These are phyloP conservation scores for Eutrema heterophyllum DNA, from an alignment of 345 rosid species.

Conservation along the genomic window DNA sequence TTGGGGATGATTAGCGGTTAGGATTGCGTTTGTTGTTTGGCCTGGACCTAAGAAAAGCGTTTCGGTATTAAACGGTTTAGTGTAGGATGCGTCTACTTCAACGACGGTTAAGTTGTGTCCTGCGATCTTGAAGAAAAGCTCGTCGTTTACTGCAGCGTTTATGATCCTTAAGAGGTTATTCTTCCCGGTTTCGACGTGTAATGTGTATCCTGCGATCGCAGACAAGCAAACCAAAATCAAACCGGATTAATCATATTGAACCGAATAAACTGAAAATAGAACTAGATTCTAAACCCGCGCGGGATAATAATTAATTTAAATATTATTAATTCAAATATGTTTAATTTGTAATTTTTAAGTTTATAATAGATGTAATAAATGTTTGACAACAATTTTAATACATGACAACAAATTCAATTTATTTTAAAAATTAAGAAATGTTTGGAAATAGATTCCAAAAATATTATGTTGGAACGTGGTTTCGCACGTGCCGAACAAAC, in stretches of 20 bases:
- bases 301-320: too few species aligned
- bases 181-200: constrained; percentile 55
- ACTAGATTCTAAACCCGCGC: too few species aligned
- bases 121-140: constrained; percentile 69
- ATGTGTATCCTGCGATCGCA: constrained; percentile 22
- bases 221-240: background rate
- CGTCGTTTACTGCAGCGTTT: constrained; percentile 72
- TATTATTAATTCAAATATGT: too few species aligned
- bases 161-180: constrained; percentile 58
- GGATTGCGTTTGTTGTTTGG: constrained; percentile 70
- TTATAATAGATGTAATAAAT: too few species aligned
- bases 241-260: background rate
- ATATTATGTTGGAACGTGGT: too few species aligned
- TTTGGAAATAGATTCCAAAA: too few species aligned
- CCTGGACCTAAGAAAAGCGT: constrained; percentile 63
- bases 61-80: constrained; percentile 52
- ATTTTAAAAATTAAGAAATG: too few species aligned
- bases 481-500: too few species aligned
- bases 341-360: too few species aligned
- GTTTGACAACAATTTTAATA: too few species aligned
- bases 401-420: too few species aligned
- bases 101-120: constrained; percentile 59
- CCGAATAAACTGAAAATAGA: too few species aligned
- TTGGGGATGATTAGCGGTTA: constrained; percentile 35
- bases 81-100: constrained; percentile 61